Evolutionary conservation across 2,329 filamentous ascomycete genomes (phyloP), one percentile per base, ranked within the genome.

Genomic region (Aureobasidium mangrovei): DNA sequence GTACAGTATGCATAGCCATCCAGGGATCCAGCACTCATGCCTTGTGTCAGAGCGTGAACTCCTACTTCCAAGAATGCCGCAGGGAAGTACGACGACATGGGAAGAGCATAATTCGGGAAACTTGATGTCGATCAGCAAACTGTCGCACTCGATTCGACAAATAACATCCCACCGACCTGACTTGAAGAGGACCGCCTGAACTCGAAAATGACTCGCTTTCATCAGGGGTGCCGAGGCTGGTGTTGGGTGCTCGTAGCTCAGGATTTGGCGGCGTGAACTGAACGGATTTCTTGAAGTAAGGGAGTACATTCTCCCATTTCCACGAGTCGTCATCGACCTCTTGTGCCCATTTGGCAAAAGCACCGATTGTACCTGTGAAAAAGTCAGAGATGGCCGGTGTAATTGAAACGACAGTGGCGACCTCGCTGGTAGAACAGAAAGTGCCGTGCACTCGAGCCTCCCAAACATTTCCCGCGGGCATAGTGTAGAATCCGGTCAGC

Each of bases 311-410:
- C 12, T 61, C 58, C 55, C 61, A 70, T 9, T 57, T 60, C 46
- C 65, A 65, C 43, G 62, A 56, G 41, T 65, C 36, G 51, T 71
- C 69, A 9, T 59, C 64, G 63, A 70, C 66, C 33, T 64, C 59
- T 38, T 70, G 60, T 0, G 68, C 68, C 69, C 69, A 71, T 46
- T 54, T 56, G 49, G 67, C 60, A 56, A 67, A 61, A n/a, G 61
- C 60, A 7, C 60, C 67, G 7, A 51, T 28, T 4, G 47, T 41
- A n/a, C n/a, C n/a, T n/a, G n/a, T n/a, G n/a, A n/a, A n/a, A n/a
- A n/a, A n/a, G n/a, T 7, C 7, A 7, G 7, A 36, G 33, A 36
- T 7, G 12, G 33, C 7, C 33, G 7, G 33, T 12, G 33, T 7
- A 36, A 7, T 7, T 36, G 33, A 12, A 36, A 36, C 7, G 6